Conservation (phyloP, 495 filamentous ascomycete species). For the Penicillium arizonense region DNA sequence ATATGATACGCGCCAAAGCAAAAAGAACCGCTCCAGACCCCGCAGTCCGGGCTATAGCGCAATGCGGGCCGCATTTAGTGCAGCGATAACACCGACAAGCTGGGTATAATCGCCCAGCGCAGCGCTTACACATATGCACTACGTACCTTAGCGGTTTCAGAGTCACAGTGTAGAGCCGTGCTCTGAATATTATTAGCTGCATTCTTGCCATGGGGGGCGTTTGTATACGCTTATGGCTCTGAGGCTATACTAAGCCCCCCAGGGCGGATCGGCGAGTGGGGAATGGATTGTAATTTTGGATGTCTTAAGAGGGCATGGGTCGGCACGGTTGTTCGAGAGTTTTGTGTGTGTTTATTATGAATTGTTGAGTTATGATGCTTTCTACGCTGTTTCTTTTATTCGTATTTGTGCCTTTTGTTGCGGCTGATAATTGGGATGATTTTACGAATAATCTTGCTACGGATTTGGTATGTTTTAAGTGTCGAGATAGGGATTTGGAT, state of each 20-base stretch:
- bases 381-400: conserved; percentile 13
- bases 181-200: conserved; percentile 1
- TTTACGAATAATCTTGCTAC: conserved; percentile 54
- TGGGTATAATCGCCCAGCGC: neutral
- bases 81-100: neutral
- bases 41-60: conserved; percentile 1
- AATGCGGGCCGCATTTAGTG: conserved; percentile 14
- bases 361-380: conserved; percentile 4
- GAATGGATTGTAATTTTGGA: neutral
- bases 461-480: conserved; percentile 34
- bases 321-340: neutral
- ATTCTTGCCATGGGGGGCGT: neutral
- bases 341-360: neutral
- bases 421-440: conserved; percentile 41
- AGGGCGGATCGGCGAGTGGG: neutral
- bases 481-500: neutral
- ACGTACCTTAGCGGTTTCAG: conserved; percentile 11
- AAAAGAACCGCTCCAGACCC: conserved; percentile 5
- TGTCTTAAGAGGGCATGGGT: conserved; percentile 1
- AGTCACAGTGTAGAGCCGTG: neutral
- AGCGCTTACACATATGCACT: conserved; percentile 17
- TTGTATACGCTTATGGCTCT: conserved; percentile 2
- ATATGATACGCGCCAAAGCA: neutral
- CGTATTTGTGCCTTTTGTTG: conserved; percentile 16
- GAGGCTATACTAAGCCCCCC: neutral